A percentile compares a stretch with the other conserved stretches of the same genome.
These are phyloP conservation scores for Jacaranda copaia DNA, from an alignment of 257 asterid species.

Conservation along the genomic window DNA sequence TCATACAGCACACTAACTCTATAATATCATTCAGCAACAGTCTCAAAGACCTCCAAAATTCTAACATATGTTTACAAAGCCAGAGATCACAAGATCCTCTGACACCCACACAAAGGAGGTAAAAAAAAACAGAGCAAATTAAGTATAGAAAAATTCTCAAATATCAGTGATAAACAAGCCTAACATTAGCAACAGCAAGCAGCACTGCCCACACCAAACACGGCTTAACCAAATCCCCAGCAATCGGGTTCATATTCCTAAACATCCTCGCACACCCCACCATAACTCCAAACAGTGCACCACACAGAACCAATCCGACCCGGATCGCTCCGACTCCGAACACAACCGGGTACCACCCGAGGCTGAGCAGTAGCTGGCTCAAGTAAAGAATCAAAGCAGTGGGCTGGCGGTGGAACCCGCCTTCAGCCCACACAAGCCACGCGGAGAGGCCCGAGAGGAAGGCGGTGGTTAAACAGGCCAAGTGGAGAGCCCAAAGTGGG, in stretches of 20 bases:
- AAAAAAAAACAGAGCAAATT: too few species aligned
- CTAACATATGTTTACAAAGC: conserved; percentile 19
- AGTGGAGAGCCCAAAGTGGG: conserved; percentile 86
- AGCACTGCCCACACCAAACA: conserved; percentile 73
- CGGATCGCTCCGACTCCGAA: conserved; percentile 63
- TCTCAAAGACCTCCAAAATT: background rate
- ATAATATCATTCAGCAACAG: background rate
- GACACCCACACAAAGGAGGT: background rate
- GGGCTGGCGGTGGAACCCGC: conserved; percentile 83
- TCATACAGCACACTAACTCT: background rate
- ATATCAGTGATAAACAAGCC: conserved; percentile 56
- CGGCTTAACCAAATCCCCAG: conserved; percentile 77
- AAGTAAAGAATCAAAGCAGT: conserved; percentile 61
- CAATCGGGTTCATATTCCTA: conserved; percentile 68
- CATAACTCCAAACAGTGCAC: conserved; percentile 64
- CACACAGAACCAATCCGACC: conserved; percentile 68
- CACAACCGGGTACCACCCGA: conserved; percentile 88
- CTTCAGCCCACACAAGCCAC: conserved; percentile 96
- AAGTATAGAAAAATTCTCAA: too few species aligned
- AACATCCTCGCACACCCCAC: conserved; percentile 62
- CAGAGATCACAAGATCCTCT: background rate
- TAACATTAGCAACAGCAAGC: conserved; percentile 56
- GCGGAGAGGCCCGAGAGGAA: conserved; percentile 76
- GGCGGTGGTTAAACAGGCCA: conserved; percentile 62
- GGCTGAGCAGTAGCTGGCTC: conserved; percentile 60